A percentile compares a stretch with the other conserved stretches of the same genome.
phyloP scores from a whole-genome alignment of 352 stramenopile genomes.

The Globisporangium sylvaticum region DNA sequence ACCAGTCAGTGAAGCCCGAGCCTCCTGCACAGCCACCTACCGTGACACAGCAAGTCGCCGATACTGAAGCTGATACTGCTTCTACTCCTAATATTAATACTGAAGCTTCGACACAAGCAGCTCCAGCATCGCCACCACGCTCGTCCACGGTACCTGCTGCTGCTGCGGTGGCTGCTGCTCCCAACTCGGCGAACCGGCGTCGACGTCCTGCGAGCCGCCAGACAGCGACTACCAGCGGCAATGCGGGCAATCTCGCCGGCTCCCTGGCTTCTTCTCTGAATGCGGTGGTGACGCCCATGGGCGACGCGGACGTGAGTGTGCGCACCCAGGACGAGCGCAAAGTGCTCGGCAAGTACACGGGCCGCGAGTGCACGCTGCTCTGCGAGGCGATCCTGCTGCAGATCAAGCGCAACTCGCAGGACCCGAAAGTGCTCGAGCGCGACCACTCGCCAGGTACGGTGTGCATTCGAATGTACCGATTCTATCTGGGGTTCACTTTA shows the following conservation, averaged over 20 bases:
- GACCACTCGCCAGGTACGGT: conserved; percentile 33
- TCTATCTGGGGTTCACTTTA: background rate
- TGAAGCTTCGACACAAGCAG: background rate
- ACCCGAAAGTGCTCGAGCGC: conserved; percentile 33
- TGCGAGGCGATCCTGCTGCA: conserved; percentile 56
- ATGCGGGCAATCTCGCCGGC: background rate
- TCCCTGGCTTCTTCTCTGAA: background rate
- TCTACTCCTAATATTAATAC: background rate
- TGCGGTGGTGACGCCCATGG: conserved; percentile 11
- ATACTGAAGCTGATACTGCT: background rate
- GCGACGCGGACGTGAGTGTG: conserved; percentile 15
- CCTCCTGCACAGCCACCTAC: background rate
- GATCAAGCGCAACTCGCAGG: conserved; percentile 44
- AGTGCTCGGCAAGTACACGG: conserved; percentile 43
- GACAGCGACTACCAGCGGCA: background rate
- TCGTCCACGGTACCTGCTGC: background rate
- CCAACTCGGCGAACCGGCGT: conserved; percentile 3
- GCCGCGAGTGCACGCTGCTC: conserved; percentile 43
- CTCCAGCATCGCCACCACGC: background rate
- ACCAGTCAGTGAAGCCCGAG: background rate
- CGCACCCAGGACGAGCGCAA: conserved; percentile 20
- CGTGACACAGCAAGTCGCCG: background rate
- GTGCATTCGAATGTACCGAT: background rate
- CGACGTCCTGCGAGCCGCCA: conserved; percentile 7
- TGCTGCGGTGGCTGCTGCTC: background rate